Base-by-base conservation (phyloP, 106 monocot genomes). In the Platanthera guangdongensis region DNA sequence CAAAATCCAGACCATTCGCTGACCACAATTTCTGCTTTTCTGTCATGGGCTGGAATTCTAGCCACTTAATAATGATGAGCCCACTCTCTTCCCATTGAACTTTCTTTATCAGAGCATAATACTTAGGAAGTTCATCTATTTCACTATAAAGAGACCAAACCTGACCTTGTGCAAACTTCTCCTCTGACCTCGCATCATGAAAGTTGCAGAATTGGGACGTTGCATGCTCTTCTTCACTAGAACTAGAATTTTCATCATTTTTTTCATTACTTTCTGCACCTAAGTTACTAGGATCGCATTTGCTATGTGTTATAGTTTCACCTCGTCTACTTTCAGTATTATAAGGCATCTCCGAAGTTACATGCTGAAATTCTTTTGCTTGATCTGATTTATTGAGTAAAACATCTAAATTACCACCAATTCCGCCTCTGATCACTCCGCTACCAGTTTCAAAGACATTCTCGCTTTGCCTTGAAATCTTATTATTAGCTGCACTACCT, bases 61-160 rank as follows among this genome's bases (percentile, higher is more conserved):
- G 79, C 89, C 89, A 86, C 67, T 47, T 75, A 51, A 84, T 7
- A 78, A 76, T 73, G 52, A 84, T 71, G 52, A 39, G 14, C 6
- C 52, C 77, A 21, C 65, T 59, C 0, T 75, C 21, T 64, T 76
- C 86, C 6, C 48, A 25, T 9, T 82, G 82, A 51, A 80, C 79
- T 51, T 84, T 80, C 52, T 74, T 75, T 69, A 89, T 74, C 57
- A 21, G 77, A 28, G 79, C 86, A 60, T 81, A 89, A 49, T 89
- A 89, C 21, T 89, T 86, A n/a, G 88, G 88, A 74, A 65, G 83
- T 6, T 54, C 73, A 79, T 83, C 86, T 63, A 86, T 64, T 49
- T 89, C 88, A 77, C 84, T 80, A 51, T 87, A 90, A 55, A 90
- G 11, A 13, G 90, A 84, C 90, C 90, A 90, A 47, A 90, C 80